These are phyloP conservation scores for Sugiyamaella mastotermitis DNA, from an alignment of 805 yeast genomes.

Conservation along the genomic window DNA sequence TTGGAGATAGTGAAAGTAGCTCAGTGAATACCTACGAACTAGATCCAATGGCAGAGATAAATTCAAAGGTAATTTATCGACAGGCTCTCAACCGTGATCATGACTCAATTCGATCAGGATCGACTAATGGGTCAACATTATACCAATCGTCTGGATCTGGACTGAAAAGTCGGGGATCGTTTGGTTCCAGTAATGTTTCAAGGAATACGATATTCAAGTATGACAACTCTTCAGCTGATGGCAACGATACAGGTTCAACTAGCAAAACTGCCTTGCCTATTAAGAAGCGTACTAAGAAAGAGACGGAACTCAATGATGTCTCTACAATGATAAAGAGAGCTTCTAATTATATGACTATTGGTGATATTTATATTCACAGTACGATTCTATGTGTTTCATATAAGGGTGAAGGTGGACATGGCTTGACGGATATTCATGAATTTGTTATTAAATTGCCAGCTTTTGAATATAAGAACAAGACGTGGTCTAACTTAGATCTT, in stretches of 20 bases:
- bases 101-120: conserved; percentile 14
- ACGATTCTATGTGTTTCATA: conserved; percentile 63
- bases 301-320: conserved; percentile 29
- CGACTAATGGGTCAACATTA: conserved; percentile 12
- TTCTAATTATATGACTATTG: conserved; percentile 62
- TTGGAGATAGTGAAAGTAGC: background rate
- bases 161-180: conserved; percentile 5
- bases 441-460: conserved; percentile 62
- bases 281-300: conserved; percentile 7
- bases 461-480: conserved; percentile 50
- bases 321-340: conserved; percentile 72
- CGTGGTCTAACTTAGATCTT: conserved; percentile 70
- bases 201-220: conserved; percentile 3
- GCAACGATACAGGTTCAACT: background rate
- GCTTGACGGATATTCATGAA: conserved; percentile 71
- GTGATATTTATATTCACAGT: conserved; percentile 46
- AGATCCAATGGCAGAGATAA: background rate
- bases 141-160: too few species aligned
- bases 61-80: conserved; percentile 6
- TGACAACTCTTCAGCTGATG: conserved; percentile 6
- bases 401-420: conserved; percentile 63
- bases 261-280: too few species aligned
- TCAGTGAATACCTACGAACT: background rate
- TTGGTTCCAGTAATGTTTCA: conserved; percentile 1
- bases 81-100: conserved; percentile 10